Percentiles rank a stretch among this genome's conserved stretches.
phyloP scores from a whole-genome alignment of 306 rosid species.

The Argentina anserina region DNA sequence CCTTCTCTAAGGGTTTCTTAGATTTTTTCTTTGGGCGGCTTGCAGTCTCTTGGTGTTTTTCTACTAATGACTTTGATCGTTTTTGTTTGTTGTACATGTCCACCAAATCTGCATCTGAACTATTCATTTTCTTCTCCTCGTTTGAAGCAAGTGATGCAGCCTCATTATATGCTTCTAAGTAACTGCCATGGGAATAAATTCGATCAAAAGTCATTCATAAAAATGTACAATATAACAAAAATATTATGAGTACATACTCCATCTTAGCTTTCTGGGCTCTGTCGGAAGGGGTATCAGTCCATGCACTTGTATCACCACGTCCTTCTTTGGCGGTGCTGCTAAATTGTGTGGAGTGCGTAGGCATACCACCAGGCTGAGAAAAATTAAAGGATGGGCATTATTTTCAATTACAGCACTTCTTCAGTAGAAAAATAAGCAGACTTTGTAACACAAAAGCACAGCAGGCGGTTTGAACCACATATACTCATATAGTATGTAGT shows the following conservation, averaged over 20 bases:
- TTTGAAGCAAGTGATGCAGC: constrained; percentile 79
- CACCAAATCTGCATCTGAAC: constrained; percentile 73
- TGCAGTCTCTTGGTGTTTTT: constrained; percentile 55
- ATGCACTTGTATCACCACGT: constrained; percentile 81
- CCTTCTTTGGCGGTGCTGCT: constrained; percentile 71
- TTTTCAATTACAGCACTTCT: neutral
- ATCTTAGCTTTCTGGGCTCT: constrained; percentile 90
- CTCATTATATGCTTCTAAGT: constrained; percentile 82
- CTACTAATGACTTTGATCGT: constrained; percentile 72
- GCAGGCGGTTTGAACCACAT: neutral
- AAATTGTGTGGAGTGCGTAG: constrained; percentile 67
- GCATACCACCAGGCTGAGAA: constrained; percentile 67
- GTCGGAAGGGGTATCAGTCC: constrained; percentile 91
- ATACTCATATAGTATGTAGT: neutral
- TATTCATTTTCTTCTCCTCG: constrained; percentile 49
- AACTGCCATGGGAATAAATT: constrained; percentile 49
- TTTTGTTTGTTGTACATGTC: constrained; percentile 77
- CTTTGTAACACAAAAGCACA: neutral
- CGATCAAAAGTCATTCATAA: constrained; percentile 5
- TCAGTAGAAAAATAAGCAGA: neutral
- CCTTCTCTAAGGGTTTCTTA: constrained; percentile 18
- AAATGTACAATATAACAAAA: neutral
- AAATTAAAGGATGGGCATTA: neutral
- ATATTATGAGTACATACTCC: constrained; percentile 44
- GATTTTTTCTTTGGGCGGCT: constrained; percentile 63